Evolutionary conservation across 1,284 basidiomycete species (phyloP).

Genomic region (Moesziomyces antarcticus): DNA sequence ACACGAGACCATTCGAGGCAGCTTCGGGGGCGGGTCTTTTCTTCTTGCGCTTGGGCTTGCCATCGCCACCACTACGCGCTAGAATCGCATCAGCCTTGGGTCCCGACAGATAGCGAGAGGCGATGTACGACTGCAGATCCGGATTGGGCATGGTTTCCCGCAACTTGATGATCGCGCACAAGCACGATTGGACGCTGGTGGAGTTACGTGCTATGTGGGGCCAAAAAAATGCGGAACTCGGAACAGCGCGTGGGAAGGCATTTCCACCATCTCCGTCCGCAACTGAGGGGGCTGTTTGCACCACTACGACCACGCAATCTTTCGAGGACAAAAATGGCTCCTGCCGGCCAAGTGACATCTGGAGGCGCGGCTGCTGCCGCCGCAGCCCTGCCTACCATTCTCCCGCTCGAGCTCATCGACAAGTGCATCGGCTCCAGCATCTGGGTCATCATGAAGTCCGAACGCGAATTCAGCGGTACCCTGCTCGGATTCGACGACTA

Average conservation of each 20-base stretch:
- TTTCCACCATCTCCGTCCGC: neutral
- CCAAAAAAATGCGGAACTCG: neutral
- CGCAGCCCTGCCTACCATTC: constrained; percentile 54
- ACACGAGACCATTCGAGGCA: constrained; percentile 33
- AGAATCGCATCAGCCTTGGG: constrained; percentile 96
- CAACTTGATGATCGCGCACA: neutral
- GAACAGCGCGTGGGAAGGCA: too few species aligned
- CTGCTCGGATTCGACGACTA: constrained; percentile 98
- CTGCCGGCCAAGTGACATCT: constrained; percentile 40
- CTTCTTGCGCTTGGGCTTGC: constrained; percentile 75
- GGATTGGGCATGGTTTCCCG: constrained; percentile 54
- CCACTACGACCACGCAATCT: neutral
- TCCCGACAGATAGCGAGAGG: constrained; percentile 87
- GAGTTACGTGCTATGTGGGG: neutral
- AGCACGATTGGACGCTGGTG: neutral
- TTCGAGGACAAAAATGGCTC: constrained; percentile 25
- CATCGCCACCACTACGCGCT: constrained; percentile 72
- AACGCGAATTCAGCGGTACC: constrained; percentile 77
- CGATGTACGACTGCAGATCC: constrained; percentile 71
- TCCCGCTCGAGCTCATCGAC: constrained; percentile 67
- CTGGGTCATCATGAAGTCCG: constrained; percentile 68
- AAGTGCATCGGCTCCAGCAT: constrained; percentile 67
- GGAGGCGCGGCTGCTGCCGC: constrained; percentile 37
- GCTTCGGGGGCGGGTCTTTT: constrained; percentile 73
- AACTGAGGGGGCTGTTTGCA: too few species aligned